Base-by-base conservation (phyloP, 2,329 filamentous ascomycete genomes). In the Aspergillus chevalieri region DNA sequence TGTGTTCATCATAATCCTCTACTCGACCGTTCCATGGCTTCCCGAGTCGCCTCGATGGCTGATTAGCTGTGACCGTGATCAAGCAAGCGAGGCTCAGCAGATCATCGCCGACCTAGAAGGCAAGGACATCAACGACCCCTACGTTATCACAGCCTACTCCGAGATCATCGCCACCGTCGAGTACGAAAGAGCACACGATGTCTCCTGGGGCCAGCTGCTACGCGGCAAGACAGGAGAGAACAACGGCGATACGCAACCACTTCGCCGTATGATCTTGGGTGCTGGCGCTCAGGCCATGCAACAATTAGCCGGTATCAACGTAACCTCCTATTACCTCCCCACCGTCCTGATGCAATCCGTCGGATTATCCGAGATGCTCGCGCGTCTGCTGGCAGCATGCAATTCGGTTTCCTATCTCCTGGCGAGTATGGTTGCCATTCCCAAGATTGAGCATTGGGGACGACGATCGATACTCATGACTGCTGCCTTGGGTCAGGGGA, bases 131-230 rank as follows among this genome's bases (percentile, higher is more conserved):
- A 51, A 71, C 30, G 73, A 78, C 55, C 68, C 75, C 1, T 74
- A 65, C 43, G 64, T 76, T 22, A 59, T 71, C 47, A 68, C 73
- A 2, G 68, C 71, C 50, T 60, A 69, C 38, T 66, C 65, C 26
- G 67, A 76, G 46, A 78, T 78, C 50, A 67, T 71, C 47, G 75
- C 69, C 59, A 70, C 73, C 4, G 73, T 75, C 3, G 63, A 76
- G 28, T 78, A 77, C 52, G 77, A 79, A 47, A 64, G 67, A 2
- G 70, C 76, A 34, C 73, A 80, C 53, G 65, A 72, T 3, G 69
- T 80, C 5, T 68, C 70, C 6, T 80, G 78, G 70, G 61, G 67
- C 5, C 72, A 80, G 44, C 67, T 81, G 2, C 60, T 81, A 0
- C 68, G 72, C 4, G 76, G 78, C 15, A 71, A 52, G 50, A 49